Evolutionary conservation across 2,329 filamentous ascomycete genomes (phyloP), one percentile per base, ranked within the genome.

Genomic region (Aspergillus eucalypticola): DNA sequence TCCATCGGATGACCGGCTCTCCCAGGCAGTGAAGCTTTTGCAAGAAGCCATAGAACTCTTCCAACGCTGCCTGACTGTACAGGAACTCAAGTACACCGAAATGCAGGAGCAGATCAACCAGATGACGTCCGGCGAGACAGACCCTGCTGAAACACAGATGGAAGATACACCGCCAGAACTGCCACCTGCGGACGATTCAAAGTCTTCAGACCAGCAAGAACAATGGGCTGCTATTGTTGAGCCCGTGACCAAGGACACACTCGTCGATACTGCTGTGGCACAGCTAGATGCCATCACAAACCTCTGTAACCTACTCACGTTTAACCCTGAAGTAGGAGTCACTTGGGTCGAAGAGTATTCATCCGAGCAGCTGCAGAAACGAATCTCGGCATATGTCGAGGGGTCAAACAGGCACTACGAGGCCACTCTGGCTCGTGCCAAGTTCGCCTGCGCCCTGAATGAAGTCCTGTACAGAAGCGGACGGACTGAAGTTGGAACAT

Each of bases 141-240:
- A 57, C 10, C 61, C 44, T 21, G 55, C 50, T 5, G 62, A 67
- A 35, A 52, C 66, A 46, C 53, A 64, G n/a, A 58, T 48, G 41
- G 60, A 62, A 50, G 57, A 61, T 13, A 44, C 56, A 27, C 62
- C 62, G 27, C 48, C 51, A 19, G 53, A 59, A 42, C 50, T 52
- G 29, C 56, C 62, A 15, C 57, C 66, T 5, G 23, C 60, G 27
- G 60, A 63, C 2, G 65, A 71, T 15, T 58, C 66, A n/a, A 67
- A 70, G 3, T 39, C 56, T 19, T 52, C 62, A 13, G 70, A 70
- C 50, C 75, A 65, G 46, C 60, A 83, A 39, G 86, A 87, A 61
- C 83, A 88, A 67, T 90, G 86, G 83, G 88, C 86, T 17, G 84
- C 81, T 3, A 81, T 91, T n/a, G 80, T 89, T 56, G 87, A 89